These are phyloP conservation scores for Xylaria grammica DNA, from an alignment of 495 filamentous ascomycete genomes.

Conservation along the genomic window DNA sequence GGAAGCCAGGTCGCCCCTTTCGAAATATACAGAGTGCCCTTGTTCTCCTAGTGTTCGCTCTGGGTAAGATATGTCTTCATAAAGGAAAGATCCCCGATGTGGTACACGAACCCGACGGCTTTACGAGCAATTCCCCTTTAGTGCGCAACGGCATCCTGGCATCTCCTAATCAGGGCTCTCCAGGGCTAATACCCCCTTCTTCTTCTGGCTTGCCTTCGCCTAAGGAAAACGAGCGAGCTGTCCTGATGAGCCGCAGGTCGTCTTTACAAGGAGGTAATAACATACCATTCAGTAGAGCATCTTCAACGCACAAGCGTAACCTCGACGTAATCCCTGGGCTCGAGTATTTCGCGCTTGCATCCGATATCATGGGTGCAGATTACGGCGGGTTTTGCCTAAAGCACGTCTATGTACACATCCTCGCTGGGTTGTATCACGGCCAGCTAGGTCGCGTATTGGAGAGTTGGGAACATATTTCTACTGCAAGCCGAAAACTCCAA, in stretches of 20 bases:
- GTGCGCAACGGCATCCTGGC: slow-evolving; percentile 54
- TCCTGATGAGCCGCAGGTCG: slow-evolving; percentile 45
- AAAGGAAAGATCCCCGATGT: slow-evolving; percentile 66
- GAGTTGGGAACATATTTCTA: slow-evolving; percentile 85
- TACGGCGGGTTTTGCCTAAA: slow-evolving; percentile 76
- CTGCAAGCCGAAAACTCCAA: slow-evolving; percentile 76
- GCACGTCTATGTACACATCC: slow-evolving; percentile 82
- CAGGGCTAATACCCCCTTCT: slow-evolving; percentile 44
- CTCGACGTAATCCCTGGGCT: slow-evolving; percentile 88
- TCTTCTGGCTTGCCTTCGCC: slow-evolving; percentile 53
- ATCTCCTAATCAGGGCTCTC: slow-evolving; percentile 57
- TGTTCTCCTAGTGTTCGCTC: slow-evolving; percentile 79
- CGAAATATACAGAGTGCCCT: slow-evolving; percentile 75
- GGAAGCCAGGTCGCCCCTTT: slow-evolving; percentile 50
- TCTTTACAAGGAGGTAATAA: slow-evolving; percentile 50
- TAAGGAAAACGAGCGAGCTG: slow-evolving; percentile 49
- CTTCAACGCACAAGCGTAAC: slow-evolving; percentile 60
- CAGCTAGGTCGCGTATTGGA: slow-evolving; percentile 87
- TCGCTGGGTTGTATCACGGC: slow-evolving; percentile 87
- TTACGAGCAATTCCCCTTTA: slow-evolving; percentile 48
- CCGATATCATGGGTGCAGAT: slow-evolving; percentile 83
- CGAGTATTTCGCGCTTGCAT: slow-evolving; percentile 84
- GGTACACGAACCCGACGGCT: slow-evolving; percentile 51
- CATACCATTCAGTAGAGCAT: slow-evolving; percentile 24
- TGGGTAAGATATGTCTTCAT: slow-evolving; percentile 82